Evolutionary conservation across 2,329 filamentous ascomycete species (phyloP), one percentile per base, ranked within the genome.

Genomic region (Aspergillus arachidicola): DNA sequence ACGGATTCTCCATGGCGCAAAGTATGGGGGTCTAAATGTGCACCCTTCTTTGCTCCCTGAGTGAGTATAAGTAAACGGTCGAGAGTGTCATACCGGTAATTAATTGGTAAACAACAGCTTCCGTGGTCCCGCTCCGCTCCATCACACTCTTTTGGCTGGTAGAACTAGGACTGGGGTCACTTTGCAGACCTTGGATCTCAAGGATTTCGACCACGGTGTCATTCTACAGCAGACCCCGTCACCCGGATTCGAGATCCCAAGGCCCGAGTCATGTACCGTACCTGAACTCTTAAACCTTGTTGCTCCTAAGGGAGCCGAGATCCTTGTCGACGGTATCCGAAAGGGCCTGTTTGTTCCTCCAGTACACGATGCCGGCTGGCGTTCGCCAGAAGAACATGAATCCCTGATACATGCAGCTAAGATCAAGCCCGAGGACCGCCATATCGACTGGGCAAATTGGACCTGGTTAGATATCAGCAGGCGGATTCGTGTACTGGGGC

Each of bases 21-120:
- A 86, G 70, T 97, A 96, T 78, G 94, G 94, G 50, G 95, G 95
- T 0, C 80, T 99, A 3, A 99, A 99, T 77, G 85, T 99, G 2
- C 95, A 99, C 73, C 95, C 95, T 1, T 98, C 94, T 0, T 80
- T 97, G 32, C 85, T 99, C 16, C 94, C 94, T 4, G 90, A 95
- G 89, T 92, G 82, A 69, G 82, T 73, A 7, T 6, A 32, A 50
- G 11, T 28, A 4, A 4, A 34, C 32, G 9, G 19, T 30, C 58
- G 21, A 62, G 14, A 3, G 23, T 14, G 23, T 50, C 9, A 48
- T 46, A 6, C 19, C 7, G 21, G 48, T 14, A 16, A 34, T 38
- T 26, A 32, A 7, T 26, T 48, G n/a, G 41, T 16, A 38, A 50
- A 56, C 4, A 26, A 53, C 62, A 92, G 90, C 74, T 87, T 97